Percentiles rank a stretch among this genome's conserved stretches.
phyloP scores from a whole-genome alignment of 202 grass and related monocot genomes.

The Hordeum pubiflorum region DNA sequence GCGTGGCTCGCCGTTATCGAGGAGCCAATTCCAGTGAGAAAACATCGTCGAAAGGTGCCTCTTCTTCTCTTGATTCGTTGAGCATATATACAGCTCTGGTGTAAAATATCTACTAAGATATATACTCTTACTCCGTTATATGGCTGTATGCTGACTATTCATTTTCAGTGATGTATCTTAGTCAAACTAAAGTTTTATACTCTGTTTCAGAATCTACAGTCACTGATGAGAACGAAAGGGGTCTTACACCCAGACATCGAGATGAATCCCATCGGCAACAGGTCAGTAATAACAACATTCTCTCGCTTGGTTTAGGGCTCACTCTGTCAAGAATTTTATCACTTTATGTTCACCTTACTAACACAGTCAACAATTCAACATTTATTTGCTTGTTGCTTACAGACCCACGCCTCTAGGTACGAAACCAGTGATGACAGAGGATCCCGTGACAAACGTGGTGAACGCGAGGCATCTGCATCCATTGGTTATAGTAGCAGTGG shows the following conservation, averaged over 20 bases:
- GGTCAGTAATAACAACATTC: slow-evolving; percentile 37
- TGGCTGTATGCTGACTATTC: background rate
- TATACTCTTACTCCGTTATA: background rate
- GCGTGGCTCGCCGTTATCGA: slow-evolving; percentile 51
- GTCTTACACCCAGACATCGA: slow-evolving; percentile 22
- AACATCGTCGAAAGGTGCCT: slow-evolving; percentile 30
- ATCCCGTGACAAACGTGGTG: slow-evolving; percentile 23
- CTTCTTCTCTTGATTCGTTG: slow-evolving; percentile 18
- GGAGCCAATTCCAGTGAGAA: slow-evolving; percentile 43
- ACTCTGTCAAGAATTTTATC: background rate
- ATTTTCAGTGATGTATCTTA: background rate
- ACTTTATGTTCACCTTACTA: slow-evolving; percentile 13
- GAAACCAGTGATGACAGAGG: slow-evolving; percentile 30
- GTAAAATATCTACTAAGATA: slow-evolving; percentile 6
- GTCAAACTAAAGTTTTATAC: slow-evolving; percentile 14
- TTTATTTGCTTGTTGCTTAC: slow-evolving; percentile 20
- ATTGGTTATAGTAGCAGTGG: slow-evolving; percentile 39
- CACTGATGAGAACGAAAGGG: slow-evolving; percentile 26
- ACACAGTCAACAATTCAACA: background rate
- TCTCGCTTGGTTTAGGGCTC: slow-evolving; percentile 12
- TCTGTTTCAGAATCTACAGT: slow-evolving; percentile 44
- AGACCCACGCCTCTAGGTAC: slow-evolving; percentile 46
- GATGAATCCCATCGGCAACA: slow-evolving; percentile 36
- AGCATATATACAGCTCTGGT: background rate
- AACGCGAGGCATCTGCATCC: slow-evolving; percentile 27